Evolutionary conservation across 2,329 filamentous ascomycete species (phyloP), one percentile per base, ranked within the genome.

Genomic region (Penicillium sclerotigenum): DNA sequence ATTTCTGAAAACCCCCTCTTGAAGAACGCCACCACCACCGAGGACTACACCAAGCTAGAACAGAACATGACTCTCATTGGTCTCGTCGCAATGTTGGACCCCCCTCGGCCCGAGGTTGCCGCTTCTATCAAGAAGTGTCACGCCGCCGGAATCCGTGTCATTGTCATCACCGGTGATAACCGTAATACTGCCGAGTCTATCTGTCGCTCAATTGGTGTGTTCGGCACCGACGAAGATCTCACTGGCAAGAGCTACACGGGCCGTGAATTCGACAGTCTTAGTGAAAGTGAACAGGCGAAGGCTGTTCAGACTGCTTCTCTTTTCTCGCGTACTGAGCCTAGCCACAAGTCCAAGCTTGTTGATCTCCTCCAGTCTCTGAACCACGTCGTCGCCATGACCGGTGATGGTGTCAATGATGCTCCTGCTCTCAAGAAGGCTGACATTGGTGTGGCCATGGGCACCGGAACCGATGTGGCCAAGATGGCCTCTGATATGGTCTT

Each of bases 401-500:
- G 94, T 69, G 94, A 99, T 70, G 94, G 94, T 75, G 94, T 99
- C 75, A 99, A 99, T 70, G 94, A 99, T 75, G 94, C 94, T 5
- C 94, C 94, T 45, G 94, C 94, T 16, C 81, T 99, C 69, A 99
- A 99, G 83, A 97, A 97, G 80, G 90, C 94, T 36, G 94, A 99
- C 71, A 99, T 99, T 77, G 94, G 94, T 77, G 91, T 99, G 59
- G 95, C 94, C 56, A 99, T 99, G 94, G 95, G 94, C 49, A 94
- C 91, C 54, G 94, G 94, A 71, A 99, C 94, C 26, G 94, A 99
- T 73, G 94, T 99, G 29, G 90, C 94, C 57, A 97, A 96, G 79
- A 81, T 99, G 63, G 94, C 94, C 29, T 91, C 95, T 56, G 94
- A 99, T 73, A 99, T 99, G 94, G 93, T 99, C 49, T 87, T 99